Evolutionary conservation across 2,329 filamentous ascomycete species (phyloP).

Genomic region (Aspergillus sp.): DNA sequence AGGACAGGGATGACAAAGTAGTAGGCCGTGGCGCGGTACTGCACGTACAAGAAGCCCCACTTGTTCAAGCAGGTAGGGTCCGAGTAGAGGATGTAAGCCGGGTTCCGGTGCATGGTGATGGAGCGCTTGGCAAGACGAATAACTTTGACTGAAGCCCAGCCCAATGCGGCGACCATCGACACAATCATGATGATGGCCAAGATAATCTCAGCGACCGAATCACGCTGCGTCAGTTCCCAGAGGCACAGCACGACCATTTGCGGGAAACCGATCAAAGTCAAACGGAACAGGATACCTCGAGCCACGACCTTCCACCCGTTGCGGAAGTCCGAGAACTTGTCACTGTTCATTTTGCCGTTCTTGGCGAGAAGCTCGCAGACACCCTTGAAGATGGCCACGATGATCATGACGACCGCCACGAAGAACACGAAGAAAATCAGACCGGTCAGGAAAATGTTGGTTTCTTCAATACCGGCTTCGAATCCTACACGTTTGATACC

Average conservation of each 20-base stretch:
- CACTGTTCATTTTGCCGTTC: conserved; percentile 68
- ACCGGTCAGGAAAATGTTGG: conserved; percentile 90
- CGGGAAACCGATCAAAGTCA: conserved; percentile 84
- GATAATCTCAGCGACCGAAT: conserved; percentile 80
- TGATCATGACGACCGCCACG: conserved; percentile 64
- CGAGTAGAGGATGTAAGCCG: conserved; percentile 93
- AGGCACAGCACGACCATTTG: conserved; percentile 85
- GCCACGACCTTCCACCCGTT: conserved; percentile 89
- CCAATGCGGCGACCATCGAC: conserved; percentile 68
- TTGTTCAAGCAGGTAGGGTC: conserved; percentile 92
- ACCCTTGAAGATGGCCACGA: conserved; percentile 73
- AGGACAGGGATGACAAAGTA: conserved; percentile 84
- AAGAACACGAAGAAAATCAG: conserved; percentile 84
- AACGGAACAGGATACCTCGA: conserved; percentile 87
- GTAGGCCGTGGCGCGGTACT: conserved; percentile 91
- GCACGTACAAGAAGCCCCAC: conserved; percentile 96
- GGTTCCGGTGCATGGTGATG: conserved; percentile 87
- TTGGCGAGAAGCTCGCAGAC: conserved; percentile 69
- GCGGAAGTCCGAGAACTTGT: conserved; percentile 88
- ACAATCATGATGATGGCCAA: conserved; percentile 85
- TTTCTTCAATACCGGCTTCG: conserved; percentile 73
- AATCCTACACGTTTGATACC: conserved; percentile 90
- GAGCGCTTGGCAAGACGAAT: conserved; percentile 83
- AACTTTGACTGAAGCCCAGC: conserved; percentile 84
- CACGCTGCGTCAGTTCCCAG: conserved; percentile 83